phyloP scores from a whole-genome alignment of 1,284 basidiomycete species.

The Apiotrichum veenhuisii region DNA sequence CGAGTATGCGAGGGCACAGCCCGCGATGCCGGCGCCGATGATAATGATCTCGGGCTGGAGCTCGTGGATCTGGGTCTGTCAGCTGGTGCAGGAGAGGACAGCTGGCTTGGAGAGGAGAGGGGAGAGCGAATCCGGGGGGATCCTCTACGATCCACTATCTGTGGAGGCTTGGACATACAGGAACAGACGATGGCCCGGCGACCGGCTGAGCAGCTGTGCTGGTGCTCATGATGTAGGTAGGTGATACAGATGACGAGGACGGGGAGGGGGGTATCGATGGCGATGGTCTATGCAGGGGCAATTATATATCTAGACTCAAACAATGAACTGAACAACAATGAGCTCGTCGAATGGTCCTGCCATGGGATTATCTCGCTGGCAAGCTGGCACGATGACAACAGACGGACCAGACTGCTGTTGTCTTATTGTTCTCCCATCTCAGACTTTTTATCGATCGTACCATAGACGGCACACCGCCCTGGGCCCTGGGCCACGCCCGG shows the following conservation, averaged over 20 bases:
- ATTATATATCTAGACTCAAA: too few species aligned
- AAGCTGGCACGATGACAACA: too few species aligned
- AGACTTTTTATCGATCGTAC: too few species aligned
- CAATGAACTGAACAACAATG: too few species aligned
- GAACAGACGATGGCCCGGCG: background rate
- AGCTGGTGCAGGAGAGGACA: background rate
- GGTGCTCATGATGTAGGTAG: background rate
- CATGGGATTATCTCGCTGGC: too few species aligned
- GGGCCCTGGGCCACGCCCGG: too few species aligned
- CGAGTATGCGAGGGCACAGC: conserved; percentile 61
- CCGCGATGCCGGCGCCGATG: conserved; percentile 85
- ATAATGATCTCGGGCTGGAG: conserved; percentile 58
- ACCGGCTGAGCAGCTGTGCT: background rate
- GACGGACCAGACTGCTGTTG: too few species aligned
- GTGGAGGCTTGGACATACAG: background rate
- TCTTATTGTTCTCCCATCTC: too few species aligned
- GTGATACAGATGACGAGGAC: too few species aligned
- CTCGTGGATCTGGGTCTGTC: conserved; percentile 21
- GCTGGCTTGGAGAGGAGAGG: background rate
- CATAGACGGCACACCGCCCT: too few species aligned
- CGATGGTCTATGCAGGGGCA: too few species aligned
- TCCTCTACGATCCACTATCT: background rate
- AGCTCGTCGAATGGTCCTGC: too few species aligned
- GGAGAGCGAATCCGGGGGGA: background rate
- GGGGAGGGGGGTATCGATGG: background rate